Evolutionary conservation across 2,329 filamentous ascomycete species (phyloP).

Genomic region (Claviceps humidiphila): DNA sequence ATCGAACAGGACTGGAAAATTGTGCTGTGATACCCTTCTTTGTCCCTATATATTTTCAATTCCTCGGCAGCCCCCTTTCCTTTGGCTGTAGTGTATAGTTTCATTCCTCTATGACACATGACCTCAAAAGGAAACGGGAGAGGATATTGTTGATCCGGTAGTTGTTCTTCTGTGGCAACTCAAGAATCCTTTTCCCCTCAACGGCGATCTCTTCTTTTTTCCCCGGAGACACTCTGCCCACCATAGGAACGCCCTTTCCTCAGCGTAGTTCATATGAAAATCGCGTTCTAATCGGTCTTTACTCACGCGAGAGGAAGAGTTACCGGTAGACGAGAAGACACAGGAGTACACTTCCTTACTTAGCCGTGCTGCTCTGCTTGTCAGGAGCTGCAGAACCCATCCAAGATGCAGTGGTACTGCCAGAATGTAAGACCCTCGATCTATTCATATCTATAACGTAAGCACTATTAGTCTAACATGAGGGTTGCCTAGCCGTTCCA

Average conservation of each 20-base stretch:
- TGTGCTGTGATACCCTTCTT: neutral
- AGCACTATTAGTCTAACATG: neutral
- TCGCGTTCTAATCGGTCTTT: neutral
- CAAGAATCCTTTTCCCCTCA: neutral
- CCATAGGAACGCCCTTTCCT: neutral
- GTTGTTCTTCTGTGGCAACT: neutral
- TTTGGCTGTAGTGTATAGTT: neutral
- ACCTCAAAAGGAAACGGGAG: neutral
- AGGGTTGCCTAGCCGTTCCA: constrained; percentile 24
- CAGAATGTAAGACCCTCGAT: constrained; percentile 9
- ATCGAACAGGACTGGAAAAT: neutral
- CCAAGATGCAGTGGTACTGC: constrained; percentile 9
- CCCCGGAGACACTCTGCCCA: neutral
- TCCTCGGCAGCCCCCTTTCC: neutral
- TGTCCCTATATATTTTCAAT: neutral
- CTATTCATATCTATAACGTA: neutral
- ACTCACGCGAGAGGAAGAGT: neutral
- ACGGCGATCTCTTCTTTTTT: neutral
- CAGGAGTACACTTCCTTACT: neutral
- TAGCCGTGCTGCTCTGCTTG: neutral
- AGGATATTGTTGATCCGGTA: neutral
- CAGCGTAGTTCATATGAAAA: neutral
- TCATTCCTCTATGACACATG: neutral
- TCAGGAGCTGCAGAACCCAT: no score
- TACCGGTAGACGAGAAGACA: neutral